Percentiles rank a stretch among this genome's conserved stretches.
phyloP scores from a whole-genome alignment of 2,329 filamentous ascomycete species.

The Aspergillus texensis region DNA sequence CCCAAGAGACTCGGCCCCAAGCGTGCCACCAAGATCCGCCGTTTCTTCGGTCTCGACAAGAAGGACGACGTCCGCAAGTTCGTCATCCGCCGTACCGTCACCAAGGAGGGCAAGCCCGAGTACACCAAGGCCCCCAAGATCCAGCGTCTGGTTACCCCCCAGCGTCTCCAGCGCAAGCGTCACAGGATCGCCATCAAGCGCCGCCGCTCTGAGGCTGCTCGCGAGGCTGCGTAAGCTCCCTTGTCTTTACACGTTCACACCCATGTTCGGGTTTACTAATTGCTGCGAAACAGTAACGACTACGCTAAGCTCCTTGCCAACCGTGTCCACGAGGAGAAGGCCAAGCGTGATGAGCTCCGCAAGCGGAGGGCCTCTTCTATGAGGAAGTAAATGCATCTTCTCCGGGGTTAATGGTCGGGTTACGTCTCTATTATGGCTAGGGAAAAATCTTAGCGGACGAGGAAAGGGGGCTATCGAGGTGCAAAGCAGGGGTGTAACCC shows the following conservation, averaged over 20 bases:
- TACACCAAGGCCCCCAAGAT: constrained; percentile 99
- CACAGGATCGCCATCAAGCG: constrained; percentile 98
- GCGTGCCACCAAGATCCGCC: constrained; percentile 99
- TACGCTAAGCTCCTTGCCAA: constrained; percentile 95
- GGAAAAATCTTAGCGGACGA: constrained; percentile 21
- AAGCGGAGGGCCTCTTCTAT: constrained; percentile 97
- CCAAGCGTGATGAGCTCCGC: constrained; percentile 87
- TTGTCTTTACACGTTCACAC: constrained; percentile 24
- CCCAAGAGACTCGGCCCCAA: constrained; percentile 99
- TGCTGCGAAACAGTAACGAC: constrained; percentile 69
- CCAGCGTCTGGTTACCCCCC: constrained; percentile 98
- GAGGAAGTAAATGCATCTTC: constrained; percentile 69
- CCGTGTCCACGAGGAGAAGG: constrained; percentile 95
- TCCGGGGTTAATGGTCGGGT: constrained; percentile 40
- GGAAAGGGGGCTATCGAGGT: constrained; percentile 18
- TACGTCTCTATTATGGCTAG: constrained; percentile 39
- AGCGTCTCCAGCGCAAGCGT: constrained; percentile 99
- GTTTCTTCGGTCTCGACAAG: constrained; percentile 99
- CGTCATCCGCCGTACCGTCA: constrained; percentile 97
- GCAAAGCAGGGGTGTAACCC: constrained; percentile 12
- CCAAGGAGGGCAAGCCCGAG: constrained; percentile 92
- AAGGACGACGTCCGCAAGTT: constrained; percentile 99
- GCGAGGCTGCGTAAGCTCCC: constrained; percentile 90
- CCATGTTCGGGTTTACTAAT: constrained; percentile 25
- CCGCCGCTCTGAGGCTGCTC: constrained; percentile 93